Base-by-base conservation (phyloP, 129 eudicot species). In the Calendula officinalis region DNA sequence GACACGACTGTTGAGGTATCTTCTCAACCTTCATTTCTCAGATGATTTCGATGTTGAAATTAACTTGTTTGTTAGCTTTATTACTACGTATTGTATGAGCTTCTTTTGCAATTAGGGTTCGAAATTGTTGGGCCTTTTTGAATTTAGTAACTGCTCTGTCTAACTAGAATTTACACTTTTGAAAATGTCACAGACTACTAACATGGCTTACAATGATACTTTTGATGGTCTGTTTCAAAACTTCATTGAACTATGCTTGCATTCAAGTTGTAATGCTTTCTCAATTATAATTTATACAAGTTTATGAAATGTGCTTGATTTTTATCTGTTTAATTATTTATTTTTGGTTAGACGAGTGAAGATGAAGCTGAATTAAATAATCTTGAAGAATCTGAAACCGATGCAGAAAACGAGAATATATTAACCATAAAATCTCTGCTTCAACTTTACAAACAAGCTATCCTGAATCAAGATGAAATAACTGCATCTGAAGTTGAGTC, bases 391-490 rank as follows among this genome's bases (percentile, higher is more conserved):
- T 22, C 74, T 1, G 80, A 65, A 70, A 62, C 36, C 64, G 75
- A 70, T 65, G 66, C 65, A 46, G 68, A 54, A 60, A 47, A 44
- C n/a, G 76, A 54, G 56, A 54, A 22, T 60, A 4, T 64, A 40
- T 52, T 67, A 46, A 68, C 59, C 42, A 40, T 85, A 44, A 82
- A 80, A 78, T 66, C 83, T 12, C 79, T 85, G 27, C 80, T 89
- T 60, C 81, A 73, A 55, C 82, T 67, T 40, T 92, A 92, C 79
- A 92, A 75, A 78, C 81, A 88, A 59, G 90, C 96, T 12, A 49
- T 83, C 46, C 62, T 83, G 73, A 56, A 54, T 59, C 81, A 86
- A 64, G 95, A 92, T 68, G 74, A 45, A 32, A 65, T 74, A 62
- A 58, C 95, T 5, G 13, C 72, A 38, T 81, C 87, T 33, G 82